A percentile compares a stretch with the other conserved stretches of the same genome.
These are phyloP conservation scores for Aspergillus pseudoglaucus DNA, from an alignment of 2,329 filamentous ascomycete species.

Conservation along the genomic window DNA sequence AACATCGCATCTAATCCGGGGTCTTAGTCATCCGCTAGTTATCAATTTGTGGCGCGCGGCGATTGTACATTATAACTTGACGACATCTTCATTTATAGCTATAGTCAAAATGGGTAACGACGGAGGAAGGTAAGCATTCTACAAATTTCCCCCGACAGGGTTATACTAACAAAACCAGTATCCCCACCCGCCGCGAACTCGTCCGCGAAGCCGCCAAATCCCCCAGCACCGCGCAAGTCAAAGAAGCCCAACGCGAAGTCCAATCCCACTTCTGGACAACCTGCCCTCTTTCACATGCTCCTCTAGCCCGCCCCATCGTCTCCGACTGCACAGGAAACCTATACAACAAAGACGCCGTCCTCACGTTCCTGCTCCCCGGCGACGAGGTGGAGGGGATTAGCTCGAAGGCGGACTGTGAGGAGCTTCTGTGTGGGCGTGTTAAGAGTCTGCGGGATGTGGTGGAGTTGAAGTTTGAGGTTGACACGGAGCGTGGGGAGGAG, in stretches of 20 bases:
- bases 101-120: constrained; percentile 78
- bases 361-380: constrained; percentile 59
- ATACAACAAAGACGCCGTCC: constrained; percentile 90
- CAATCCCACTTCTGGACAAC: constrained; percentile 80
- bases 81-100: constrained; percentile 1
- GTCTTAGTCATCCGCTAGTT: constrained; percentile 24
- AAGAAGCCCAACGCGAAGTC: constrained; percentile 79
- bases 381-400: constrained; percentile 49
- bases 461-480: constrained; percentile 68
- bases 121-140: constrained; percentile 61
- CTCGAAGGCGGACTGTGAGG: constrained; percentile 54
- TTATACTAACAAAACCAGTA: constrained; percentile 43
- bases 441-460: constrained; percentile 80
- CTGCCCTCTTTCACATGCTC: constrained; percentile 76
- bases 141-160: constrained; percentile 4
- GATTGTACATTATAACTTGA: constrained; percentile 1
- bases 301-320: constrained; percentile 67
- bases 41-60: constrained; percentile 17
- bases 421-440: constrained; percentile 57
- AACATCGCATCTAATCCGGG: constrained; percentile 20
- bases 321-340: constrained; percentile 78
- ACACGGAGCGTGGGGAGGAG: constrained; percentile 23
- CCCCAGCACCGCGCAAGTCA: constrained; percentile 76
- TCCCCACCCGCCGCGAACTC: constrained; percentile 89
- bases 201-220: constrained; percentile 86